Percentiles rank a stretch among this genome's conserved stretches.
These are phyloP conservation scores for Cryptococcus sp. DNA, from an alignment of 1,284 basidiomycete genomes.

Conservation along the genomic window DNA sequence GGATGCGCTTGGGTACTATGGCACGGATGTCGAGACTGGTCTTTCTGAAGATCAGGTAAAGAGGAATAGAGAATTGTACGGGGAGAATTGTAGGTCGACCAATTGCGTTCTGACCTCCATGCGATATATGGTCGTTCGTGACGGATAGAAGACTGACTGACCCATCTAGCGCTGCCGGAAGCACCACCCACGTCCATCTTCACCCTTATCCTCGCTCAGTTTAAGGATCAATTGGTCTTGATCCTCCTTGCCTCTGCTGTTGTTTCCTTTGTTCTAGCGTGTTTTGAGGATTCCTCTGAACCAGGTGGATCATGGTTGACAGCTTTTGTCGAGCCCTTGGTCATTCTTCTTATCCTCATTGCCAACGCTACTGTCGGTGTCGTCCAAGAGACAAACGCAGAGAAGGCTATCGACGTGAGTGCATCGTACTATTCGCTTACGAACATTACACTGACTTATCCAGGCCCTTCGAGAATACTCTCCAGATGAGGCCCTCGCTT, in stretches of 20 bases:
- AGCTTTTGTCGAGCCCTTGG: conserved; percentile 87
- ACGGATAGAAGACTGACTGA: neutral
- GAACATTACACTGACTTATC: neutral
- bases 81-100: conserved; percentile 68
- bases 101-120: neutral
- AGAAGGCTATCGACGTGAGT: conserved; percentile 88
- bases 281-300: conserved; percentile 65
- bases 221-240: conserved; percentile 93
- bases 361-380: conserved; percentile 93
- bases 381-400: conserved; percentile 89
- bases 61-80: conserved; percentile 71
- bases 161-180: conserved; percentile 70
- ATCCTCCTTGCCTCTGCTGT: conserved; percentile 88
- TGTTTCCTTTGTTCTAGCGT: conserved; percentile 81
- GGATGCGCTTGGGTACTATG: conserved; percentile 43
- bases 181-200: conserved; percentile 84
- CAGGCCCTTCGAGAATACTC: conserved; percentile 92
- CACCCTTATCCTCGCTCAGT: conserved; percentile 93
- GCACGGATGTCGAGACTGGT: conserved; percentile 33
- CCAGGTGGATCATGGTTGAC: conserved; percentile 59
- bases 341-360: conserved; percentile 87
- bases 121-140: too few relatives aligned
- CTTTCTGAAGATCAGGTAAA: conserved; percentile 47
- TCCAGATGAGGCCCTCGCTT: conserved; percentile 87
- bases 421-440: neutral